These are phyloP conservation scores for Rhazya stricta DNA, from an alignment of 257 asterid species.

Conservation along the genomic window DNA sequence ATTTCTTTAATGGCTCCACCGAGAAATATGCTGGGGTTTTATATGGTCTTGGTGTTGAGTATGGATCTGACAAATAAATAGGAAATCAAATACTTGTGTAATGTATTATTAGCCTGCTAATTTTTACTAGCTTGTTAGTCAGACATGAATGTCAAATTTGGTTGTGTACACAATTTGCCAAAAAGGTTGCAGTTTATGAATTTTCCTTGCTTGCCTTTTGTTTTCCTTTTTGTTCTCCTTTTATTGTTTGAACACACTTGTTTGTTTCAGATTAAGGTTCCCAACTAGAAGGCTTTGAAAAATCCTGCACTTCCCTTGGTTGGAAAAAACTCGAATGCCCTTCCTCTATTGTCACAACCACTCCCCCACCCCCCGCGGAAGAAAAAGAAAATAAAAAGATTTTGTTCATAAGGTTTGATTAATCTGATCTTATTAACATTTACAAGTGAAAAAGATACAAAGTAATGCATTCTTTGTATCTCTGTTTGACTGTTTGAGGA, in stretches of 20 bases:
- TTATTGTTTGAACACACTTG: neutral
- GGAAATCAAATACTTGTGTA: neutral
- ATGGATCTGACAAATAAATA: slow-evolving; percentile 18
- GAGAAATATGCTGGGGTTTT: slow-evolving; percentile 47
- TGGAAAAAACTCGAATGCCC: slow-evolving; percentile 39
- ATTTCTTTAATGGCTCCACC: slow-evolving; percentile 37
- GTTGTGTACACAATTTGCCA: slow-evolving; percentile 3
- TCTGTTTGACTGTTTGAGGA: slow-evolving; percentile 70
- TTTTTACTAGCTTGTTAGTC: neutral
- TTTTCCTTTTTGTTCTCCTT: slow-evolving; percentile 7
- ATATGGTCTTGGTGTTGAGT: slow-evolving; percentile 44
- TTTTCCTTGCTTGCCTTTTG: neutral
- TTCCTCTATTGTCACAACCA: neutral
- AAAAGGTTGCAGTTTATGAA: neutral
- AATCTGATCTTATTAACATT: slow-evolving; percentile 16
- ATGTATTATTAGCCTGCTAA: neutral
- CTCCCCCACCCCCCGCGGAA: neutral
- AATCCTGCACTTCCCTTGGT: slow-evolving; percentile 89
- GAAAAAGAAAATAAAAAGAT: neutral
- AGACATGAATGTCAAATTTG: neutral
- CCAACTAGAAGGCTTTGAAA: slow-evolving; percentile 98
- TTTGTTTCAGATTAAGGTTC: slow-evolving; percentile 47
- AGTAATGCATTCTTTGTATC: slow-evolving; percentile 93
- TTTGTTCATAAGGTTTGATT: neutral
- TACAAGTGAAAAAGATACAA: slow-evolving; percentile 64